These are phyloP conservation scores for Oenanthe javanica DNA, from an alignment of 140 eudicot genomes.

Conservation along the genomic window DNA sequence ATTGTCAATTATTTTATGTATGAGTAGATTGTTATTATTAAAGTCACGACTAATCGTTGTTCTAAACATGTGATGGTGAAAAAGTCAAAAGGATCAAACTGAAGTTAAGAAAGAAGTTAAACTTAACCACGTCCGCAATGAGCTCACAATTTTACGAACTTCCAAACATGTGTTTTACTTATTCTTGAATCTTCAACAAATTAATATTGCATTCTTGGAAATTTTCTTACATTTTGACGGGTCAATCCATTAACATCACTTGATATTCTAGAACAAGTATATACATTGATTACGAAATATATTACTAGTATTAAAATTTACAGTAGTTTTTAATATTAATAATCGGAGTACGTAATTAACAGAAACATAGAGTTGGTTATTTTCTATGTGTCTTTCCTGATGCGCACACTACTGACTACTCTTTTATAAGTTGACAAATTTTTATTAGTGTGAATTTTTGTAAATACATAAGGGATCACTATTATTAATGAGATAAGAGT, in stretches of 20 bases:
- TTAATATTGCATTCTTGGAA: not conserved
- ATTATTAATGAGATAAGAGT: too few species aligned
- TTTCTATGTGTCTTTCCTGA: too few species aligned
- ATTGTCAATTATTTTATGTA: too few species aligned
- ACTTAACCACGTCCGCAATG: not conserved
- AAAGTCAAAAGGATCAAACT: not conserved
- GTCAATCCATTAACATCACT: not conserved
- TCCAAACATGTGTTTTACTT: constrained; percentile 3
- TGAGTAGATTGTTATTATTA: not conserved
- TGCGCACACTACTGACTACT: too few species aligned
- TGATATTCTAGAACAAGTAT: not conserved
- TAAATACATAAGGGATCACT: too few species aligned
- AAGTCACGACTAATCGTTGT: not conserved
- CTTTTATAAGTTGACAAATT: too few species aligned
- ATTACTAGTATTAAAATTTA: too few species aligned
- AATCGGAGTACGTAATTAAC: too few species aligned
- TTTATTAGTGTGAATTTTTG: too few species aligned
- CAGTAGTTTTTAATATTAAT: too few species aligned
- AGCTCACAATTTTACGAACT: not conserved
- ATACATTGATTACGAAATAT: not conserved
- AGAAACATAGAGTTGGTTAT: too few species aligned
- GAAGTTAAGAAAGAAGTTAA: not conserved
- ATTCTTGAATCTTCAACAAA: not conserved
- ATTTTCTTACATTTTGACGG: not conserved
- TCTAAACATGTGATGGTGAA: not conserved